phyloP scores from a whole-genome alignment of 176 grass and related monocot species.

The Oryza meyeriana region DNA sequence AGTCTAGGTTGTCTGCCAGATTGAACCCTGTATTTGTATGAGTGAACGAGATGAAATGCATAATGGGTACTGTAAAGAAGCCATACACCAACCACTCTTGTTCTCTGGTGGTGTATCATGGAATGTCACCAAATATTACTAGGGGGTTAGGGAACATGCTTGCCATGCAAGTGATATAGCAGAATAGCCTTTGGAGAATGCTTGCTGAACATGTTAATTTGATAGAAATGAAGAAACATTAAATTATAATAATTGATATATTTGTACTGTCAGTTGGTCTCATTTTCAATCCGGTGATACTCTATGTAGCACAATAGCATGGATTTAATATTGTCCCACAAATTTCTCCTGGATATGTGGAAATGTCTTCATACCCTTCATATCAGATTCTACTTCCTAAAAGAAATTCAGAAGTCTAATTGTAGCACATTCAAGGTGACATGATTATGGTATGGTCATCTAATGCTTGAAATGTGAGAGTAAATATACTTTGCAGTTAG shows the following conservation, averaged over 20 bases:
- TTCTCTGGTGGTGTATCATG: neutral
- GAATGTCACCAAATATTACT: slow-evolving; percentile 14
- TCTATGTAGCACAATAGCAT: neutral
- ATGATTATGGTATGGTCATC: neutral
- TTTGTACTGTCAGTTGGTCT: neutral
- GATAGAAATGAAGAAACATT: neutral
- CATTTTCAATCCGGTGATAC: neutral
- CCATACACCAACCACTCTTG: neutral
- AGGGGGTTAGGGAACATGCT: slow-evolving; percentile 9
- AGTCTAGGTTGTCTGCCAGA: neutral
- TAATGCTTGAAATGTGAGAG: neutral
- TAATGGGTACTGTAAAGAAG: neutral
- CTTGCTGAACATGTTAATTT: slow-evolving; percentile 14
- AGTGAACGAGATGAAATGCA: neutral
- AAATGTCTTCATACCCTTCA: neutral
- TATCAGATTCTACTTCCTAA: neutral
- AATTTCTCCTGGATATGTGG: neutral
- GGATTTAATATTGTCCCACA: neutral
- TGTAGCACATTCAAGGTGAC: neutral
- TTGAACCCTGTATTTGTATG: neutral
- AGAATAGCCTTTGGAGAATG: neutral
- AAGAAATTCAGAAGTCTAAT: neutral
- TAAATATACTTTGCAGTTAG: neutral
- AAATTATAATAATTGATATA: neutral
- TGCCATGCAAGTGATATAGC: neutral